These are phyloP conservation scores for Trichoderma polysporum DNA, from an alignment of 2,329 filamentous ascomycete species.

Conservation along the genomic window DNA sequence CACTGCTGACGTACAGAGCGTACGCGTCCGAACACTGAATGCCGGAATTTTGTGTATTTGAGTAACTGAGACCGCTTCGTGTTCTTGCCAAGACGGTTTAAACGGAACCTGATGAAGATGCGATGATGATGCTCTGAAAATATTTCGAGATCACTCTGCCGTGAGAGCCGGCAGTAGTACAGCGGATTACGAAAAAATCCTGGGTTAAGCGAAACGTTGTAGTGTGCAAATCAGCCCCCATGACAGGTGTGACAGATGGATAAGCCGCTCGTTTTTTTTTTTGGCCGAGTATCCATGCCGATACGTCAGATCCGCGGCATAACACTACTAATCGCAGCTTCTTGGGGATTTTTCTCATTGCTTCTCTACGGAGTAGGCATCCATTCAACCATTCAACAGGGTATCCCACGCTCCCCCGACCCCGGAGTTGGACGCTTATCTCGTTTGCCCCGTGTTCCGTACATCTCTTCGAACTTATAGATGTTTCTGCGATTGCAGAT, in stretches of 20 bases:
- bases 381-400: slow-evolving; percentile 1
- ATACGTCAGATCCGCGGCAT: slow-evolving; percentile 6
- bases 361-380: background rate
- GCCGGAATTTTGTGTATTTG: slow-evolving; percentile 1
- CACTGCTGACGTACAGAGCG: slow-evolving; percentile 18
- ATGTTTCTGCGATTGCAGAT: background rate
- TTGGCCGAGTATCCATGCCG: background rate
- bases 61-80: background rate
- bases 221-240: background rate
- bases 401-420: background rate
- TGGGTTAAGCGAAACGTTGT: background rate
- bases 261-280: background rate
- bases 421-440: background rate
- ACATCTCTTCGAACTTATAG: background rate
- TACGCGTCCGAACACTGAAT: slow-evolving; percentile 3
- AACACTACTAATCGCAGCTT: background rate
- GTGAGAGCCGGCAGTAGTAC: background rate
- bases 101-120: background rate
- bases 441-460: no score
- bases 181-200: background rate
- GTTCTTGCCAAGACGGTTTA: slow-evolving; percentile 10
- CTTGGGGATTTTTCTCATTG: background rate
- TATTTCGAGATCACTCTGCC: background rate
- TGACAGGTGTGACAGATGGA: background rate
- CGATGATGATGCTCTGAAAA: background rate